phyloP scores from a whole-genome alignment of 2,329 filamentous ascomycete species.

The Fusarium concolor region DNA sequence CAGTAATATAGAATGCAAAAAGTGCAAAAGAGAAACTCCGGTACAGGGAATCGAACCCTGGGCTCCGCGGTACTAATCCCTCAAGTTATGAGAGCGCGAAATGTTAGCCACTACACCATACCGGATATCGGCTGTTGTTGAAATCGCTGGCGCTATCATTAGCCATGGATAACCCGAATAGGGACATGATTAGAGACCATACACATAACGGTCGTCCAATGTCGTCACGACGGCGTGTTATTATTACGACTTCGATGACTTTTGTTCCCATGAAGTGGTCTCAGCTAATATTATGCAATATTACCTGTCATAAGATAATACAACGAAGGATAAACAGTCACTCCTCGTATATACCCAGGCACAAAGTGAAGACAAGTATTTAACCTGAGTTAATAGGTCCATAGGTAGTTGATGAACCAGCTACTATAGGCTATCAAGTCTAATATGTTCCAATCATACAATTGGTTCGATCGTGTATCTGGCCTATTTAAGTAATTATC shows the following conservation, averaged over 20 bases:
- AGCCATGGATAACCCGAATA: too few relatives aligned
- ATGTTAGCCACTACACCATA: slow-evolving; percentile 52
- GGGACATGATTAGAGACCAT: too few relatives aligned
- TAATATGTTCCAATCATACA: neutral
- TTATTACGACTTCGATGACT: neutral
- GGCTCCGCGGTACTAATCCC: slow-evolving; percentile 43
- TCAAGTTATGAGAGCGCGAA: slow-evolving; percentile 48
- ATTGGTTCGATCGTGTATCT: neutral
- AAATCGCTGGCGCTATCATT: too few relatives aligned
- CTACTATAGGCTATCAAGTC: neutral
- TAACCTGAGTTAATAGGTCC: neutral
- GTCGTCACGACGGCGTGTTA: too few relatives aligned
- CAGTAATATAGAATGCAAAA: neutral
- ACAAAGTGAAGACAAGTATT: neutral
- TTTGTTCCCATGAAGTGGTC: neutral
- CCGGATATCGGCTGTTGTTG: too few relatives aligned
- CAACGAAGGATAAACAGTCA: neutral
- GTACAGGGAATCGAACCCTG: slow-evolving; percentile 48
- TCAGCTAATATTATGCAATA: neutral
- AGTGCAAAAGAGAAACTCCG: slow-evolving; percentile 29
- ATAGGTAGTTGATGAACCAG: neutral
- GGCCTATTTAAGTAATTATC: neutral
- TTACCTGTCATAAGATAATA: neutral
- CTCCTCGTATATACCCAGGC: neutral
- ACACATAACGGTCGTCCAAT: too few relatives aligned